A percentile compares a stretch with the other conserved stretches of the same genome.
These are phyloP conservation scores for Madurella fahalii DNA, from an alignment of 2,329 filamentous ascomycete species.

Conservation along the genomic window DNA sequence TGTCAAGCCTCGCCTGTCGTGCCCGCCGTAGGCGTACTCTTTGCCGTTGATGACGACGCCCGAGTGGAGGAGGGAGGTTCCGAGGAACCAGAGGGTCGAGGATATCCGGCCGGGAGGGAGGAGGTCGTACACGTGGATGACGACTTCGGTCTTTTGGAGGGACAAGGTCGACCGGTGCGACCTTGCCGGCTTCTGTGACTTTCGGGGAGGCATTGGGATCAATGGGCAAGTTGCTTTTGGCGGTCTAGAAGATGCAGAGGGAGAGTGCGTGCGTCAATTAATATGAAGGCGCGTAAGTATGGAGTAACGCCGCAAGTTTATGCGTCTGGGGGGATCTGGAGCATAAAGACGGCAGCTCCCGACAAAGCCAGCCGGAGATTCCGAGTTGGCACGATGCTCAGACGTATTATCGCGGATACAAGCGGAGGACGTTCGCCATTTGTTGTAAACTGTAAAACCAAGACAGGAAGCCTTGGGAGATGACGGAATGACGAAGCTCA, in stretches of 20 bases:
- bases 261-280: background rate
- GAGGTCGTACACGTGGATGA: slow-evolving; percentile 75
- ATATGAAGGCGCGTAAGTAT: background rate
- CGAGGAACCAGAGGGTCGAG: slow-evolving; percentile 72
- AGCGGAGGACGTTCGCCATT: too few species aligned
- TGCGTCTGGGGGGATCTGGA: too few species aligned
- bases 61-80: slow-evolving; percentile 74
- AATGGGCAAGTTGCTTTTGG: background rate
- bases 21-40: slow-evolving; percentile 84
- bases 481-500: too few species aligned
- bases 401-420: too few species aligned
- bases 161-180: slow-evolving; percentile 63
- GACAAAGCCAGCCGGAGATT: too few species aligned
- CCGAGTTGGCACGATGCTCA: too few species aligned
- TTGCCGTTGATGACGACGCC: slow-evolving; percentile 75
- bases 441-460: too few species aligned
- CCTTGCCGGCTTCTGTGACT: slow-evolving; percentile 36
- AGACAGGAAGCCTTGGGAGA: too few species aligned
- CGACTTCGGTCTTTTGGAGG: slow-evolving; percentile 66
- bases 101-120: slow-evolving; percentile 72
- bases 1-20: slow-evolving; percentile 64
- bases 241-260: background rate
- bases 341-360: too few species aligned
- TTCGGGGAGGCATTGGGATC: slow-evolving; percentile 42
- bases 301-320: background rate